Conservation (phyloP, 192 early-diverging fungal species). For the Backusella australiensis region DNA sequence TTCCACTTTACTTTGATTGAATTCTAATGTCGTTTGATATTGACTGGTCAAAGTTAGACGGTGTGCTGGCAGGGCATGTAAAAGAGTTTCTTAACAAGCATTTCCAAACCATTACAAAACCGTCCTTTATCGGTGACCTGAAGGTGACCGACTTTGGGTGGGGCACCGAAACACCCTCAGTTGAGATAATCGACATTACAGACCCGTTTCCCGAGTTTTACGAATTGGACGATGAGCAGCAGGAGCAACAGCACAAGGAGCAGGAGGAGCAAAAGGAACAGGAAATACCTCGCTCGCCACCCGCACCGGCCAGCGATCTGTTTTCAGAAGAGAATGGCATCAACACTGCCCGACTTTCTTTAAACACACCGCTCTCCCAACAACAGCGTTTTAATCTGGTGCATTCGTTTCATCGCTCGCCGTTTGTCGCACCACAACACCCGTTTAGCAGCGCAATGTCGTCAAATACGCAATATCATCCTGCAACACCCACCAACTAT, state of each 20-base stretch:
- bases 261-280: not conserved
- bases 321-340: constrained; percentile 27
- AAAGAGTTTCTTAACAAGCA: constrained; percentile 64
- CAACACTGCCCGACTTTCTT: not conserved
- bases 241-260: not conserved
- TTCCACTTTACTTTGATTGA: too few relatives aligned
- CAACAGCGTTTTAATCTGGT: constrained; percentile 30
- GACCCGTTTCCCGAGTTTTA: constrained; percentile 81
- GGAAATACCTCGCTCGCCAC: not conserved
- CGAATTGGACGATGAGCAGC: constrained; percentile 48
- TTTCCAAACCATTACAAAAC: constrained; percentile 59
- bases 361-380: constrained; percentile 10
- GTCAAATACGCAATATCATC: not conserved
- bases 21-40: constrained; percentile 66
- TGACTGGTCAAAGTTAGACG: constrained; percentile 68
- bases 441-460: constrained; percentile 21
- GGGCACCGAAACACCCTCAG: constrained; percentile 63
- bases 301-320: not conserved
- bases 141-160: constrained; percentile 64
- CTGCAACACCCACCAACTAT: not conserved
- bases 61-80: constrained; percentile 59
- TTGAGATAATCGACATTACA: constrained; percentile 71
- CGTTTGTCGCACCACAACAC: constrained; percentile 37
- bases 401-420: constrained; percentile 36
- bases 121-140: constrained; percentile 70